A percentile compares a stretch with the other conserved stretches of the same genome.
phyloP scores from a whole-genome alignment of 768 basidiomycete species.

The Xanthoconium purpureum region DNA sequence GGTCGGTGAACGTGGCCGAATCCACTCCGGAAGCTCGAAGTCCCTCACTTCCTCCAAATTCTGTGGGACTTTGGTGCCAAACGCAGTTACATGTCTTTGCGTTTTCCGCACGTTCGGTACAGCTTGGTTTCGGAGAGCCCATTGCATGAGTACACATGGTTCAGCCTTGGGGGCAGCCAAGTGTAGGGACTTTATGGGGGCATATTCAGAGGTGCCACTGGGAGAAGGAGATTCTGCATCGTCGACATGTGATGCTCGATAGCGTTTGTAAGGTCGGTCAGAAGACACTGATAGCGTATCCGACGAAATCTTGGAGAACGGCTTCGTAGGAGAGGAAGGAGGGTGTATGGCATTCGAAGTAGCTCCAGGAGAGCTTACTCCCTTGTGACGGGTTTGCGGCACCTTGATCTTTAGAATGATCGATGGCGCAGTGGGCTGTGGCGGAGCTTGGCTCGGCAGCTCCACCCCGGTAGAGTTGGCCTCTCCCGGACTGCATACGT shows the following conservation, averaged over 20 bases:
- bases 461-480: conserved; percentile 7
- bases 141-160: conserved; percentile 42
- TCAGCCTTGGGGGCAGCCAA: conserved; percentile 20
- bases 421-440: conserved; percentile 20
- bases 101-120: conserved; percentile 46
- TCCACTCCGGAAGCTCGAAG: conserved; percentile 57
- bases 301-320: conserved; percentile 29
- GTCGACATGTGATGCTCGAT: conserved; percentile 17
- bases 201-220: conserved; percentile 19
- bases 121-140: conserved; percentile 48
- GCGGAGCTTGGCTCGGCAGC: conserved; percentile 7
- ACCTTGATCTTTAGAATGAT: conserved; percentile 37
- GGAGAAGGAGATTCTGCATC: conserved; percentile 26
- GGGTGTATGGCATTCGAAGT: conserved; percentile 10
- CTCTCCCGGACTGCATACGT: conserved; percentile 17
- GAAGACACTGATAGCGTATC: conserved; percentile 28
- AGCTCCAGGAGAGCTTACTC: conserved; percentile 17
- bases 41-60: conserved; percentile 48
- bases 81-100: conserved; percentile 53
- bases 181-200: conserved; percentile 5
- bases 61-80: conserved; percentile 55
- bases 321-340: conserved; percentile 23
- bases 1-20: conserved; percentile 30
- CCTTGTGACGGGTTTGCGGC: conserved; percentile 26
- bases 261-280: conserved; percentile 31